Base-by-base conservation (phyloP, 768 basidiomycete genomes). In the Serendipita sp. region DNA sequence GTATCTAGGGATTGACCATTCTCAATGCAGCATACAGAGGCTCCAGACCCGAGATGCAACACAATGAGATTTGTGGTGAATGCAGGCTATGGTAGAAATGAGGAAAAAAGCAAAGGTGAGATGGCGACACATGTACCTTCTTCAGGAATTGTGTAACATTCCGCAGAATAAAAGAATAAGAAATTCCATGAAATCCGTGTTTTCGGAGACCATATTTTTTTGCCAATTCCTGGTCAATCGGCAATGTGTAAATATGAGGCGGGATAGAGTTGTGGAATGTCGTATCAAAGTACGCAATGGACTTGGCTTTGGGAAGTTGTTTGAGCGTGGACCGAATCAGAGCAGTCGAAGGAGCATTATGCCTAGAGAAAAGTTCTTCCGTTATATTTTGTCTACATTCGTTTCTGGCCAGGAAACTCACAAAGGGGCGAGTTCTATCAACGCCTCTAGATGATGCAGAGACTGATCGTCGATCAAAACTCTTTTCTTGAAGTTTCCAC, bases 161-260 rank as follows among this genome's bases (percentile, higher is more conserved):
- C 47, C 80, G 79, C 3, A 86, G 79, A 71, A 93, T 90, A 69
- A 81, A 86, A 0, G 82, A 74, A 67, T 88, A 88, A 68, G 85
- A 86, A 69, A 92, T 71, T 2, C 93, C 93, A 70, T 96, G 93
- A 73, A 93, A 93, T 16, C 93, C 93, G 70, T 94, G 95, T 73
- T 91, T 93, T 71, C 83, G 83, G 51, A 95, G 77, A 0, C 88
- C 86, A 51, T 83, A 82, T 48, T 81, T 75, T 44, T 76, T 76
- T 0, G 87, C 83, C 48, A 86, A 75, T 7, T 75, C 71, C 68
- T 81, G 86, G 67, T 86, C 76, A 63, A 95, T 85, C 0, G 91
- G 83, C 71, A 92, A 94, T 63, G 82, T 86, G 44, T 86, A 81
- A 64, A 93, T 83, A 70, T 91, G 85, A 3, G 74, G 69, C 0